Base-by-base conservation (phyloP, 352 stramenopile genomes). In the Phytopythium oedochilum region DNA sequence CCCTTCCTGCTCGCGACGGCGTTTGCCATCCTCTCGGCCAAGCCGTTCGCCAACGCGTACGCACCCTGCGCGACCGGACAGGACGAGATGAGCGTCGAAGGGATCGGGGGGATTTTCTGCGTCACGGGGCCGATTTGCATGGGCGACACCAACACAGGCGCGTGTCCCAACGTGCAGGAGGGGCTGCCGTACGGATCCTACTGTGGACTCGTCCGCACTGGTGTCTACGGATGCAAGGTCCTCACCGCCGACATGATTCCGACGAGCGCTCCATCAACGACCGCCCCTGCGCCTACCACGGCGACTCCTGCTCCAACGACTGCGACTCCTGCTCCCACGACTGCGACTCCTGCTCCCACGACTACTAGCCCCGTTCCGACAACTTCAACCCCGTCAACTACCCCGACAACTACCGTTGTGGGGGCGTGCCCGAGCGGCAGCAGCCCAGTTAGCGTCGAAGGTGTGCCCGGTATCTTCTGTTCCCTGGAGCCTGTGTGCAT, bases 181-280 rank as follows among this genome's bases (percentile, higher is more conserved):
- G 66, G 66, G 17, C 62, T 85, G 32, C 46, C 46, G 29, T 72
- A 66, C 38, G 74, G 71, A 17, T 78, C 74, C 10, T 75, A 66
- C 53, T 85, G 74, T 43, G 64, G 61, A 25, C 26, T 68, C 23
- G 60, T 82, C 28, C 53, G 64, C 23, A 80, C 71, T 12, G 64
- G 68, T 14, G 67, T 65, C 22, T 85, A 75, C 55, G 74, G 71
- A 11, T 85, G 71, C 61, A 73, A 68, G 59, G 70, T 60, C 9
- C 64, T 71, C 40, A 66, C 48, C 0, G 55, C 55, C n/a, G 50
- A 63, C 26, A 69, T 70, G 29, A 55, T 67, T 5, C 51, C 48
- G 8, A 39, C 46, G 8, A 36, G 28, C 18, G 26, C 46, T 25
- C 26, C 17, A 18, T n/a, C 46, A 5, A 39, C 46, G 18, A n/a